Conservation (phyloP, 163 green algal species). For the Scenedesmus sp. region DNA sequence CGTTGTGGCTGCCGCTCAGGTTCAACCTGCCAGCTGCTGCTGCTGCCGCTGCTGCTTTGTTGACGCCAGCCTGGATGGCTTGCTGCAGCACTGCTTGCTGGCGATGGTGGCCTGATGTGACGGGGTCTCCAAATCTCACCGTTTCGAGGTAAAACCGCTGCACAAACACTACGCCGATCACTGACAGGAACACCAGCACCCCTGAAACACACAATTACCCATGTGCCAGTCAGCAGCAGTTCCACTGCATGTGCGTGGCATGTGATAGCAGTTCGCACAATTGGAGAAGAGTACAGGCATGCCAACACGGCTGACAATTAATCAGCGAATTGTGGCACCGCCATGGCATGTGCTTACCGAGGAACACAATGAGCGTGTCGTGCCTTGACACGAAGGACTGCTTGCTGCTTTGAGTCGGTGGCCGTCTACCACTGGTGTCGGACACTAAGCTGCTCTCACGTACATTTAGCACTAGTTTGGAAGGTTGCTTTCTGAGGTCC, state of each 20-base stretch:
- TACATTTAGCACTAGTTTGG: not conserved
- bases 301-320: not conserved
- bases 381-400: conserved; percentile 14
- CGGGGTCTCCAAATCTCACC: not conserved
- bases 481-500: not conserved
- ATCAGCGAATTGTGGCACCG: not conserved
- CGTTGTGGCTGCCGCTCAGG: not conserved
- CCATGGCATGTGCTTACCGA: conserved; percentile 4
- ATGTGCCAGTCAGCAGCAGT: not conserved
- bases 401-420: not conserved
- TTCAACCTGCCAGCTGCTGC: not conserved
- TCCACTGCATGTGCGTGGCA: not conserved
- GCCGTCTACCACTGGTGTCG: conserved; percentile 2
- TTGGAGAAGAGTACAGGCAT: not conserved
- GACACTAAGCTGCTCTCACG: not conserved
- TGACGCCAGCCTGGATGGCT: not conserved
- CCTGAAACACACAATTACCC: not conserved
- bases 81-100: not conserved
- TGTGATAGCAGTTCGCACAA: not conserved
- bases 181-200: conserved; percentile 20
- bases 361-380: conserved; percentile 23
- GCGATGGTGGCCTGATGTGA: not conserved
- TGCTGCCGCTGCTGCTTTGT: not conserved
- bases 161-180: conserved; percentile 33
- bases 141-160: conserved; percentile 16